A percentile compares a stretch with the other conserved stretches of the same genome.
Evolutionary conservation across 176 grass and related monocot species (phyloP).

Genomic region (Olyra latifolia): DNA sequence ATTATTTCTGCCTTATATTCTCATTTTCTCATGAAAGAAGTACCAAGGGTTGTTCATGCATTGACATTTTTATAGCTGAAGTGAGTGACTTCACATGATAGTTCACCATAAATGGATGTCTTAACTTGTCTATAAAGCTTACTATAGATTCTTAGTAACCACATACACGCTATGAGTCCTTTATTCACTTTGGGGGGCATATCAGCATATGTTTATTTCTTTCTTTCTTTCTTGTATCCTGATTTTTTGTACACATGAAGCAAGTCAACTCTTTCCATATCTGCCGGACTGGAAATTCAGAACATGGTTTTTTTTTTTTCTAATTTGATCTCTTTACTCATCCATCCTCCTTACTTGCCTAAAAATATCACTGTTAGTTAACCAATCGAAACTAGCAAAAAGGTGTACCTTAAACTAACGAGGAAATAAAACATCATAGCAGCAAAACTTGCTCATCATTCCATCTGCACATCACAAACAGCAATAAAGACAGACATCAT

Average conservation of each 20-base stretch:
- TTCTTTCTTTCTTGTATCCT: background rate
- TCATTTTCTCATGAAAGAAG: background rate
- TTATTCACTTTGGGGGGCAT: background rate
- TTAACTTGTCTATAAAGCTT: background rate
- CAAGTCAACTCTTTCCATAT: background rate
- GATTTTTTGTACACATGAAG: background rate
- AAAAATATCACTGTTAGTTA: background rate
- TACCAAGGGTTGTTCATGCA: background rate
- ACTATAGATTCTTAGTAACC: background rate
- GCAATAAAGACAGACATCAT: background rate
- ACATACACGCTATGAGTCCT: background rate
- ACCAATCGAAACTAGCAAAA: background rate
- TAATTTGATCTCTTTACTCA: background rate
- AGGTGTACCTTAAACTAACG: background rate
- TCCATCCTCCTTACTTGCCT: background rate
- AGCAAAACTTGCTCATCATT: background rate
- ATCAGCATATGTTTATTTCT: background rate
- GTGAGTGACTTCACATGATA: background rate
- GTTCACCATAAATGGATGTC: background rate
- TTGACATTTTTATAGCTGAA: background rate
- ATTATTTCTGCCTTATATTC: background rate
- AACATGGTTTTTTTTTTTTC: background rate
- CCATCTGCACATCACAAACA: background rate
- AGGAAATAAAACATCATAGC: background rate
- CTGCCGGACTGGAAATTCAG: too few species aligned